phyloP scores from a whole-genome alignment of 371 early-diverging fungal genomes.

The Mucor sp. region DNA sequence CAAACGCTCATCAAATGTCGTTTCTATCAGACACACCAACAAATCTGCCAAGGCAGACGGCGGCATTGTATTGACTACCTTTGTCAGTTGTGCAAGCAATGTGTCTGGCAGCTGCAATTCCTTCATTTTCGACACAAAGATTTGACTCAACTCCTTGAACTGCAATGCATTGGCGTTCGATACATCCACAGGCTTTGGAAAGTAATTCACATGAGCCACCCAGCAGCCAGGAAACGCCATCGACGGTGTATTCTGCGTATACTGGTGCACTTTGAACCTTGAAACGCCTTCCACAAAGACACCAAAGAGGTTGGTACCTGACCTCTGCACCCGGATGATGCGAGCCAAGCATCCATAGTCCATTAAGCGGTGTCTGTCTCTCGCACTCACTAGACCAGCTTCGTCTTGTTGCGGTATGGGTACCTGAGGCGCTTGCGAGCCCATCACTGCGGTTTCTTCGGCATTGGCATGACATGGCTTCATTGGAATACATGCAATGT shows the following conservation, averaged over 20 bases:
- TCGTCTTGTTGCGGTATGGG: slow-evolving; percentile 7
- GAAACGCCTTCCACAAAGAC: slow-evolving; percentile 31
- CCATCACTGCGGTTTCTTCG: not conserved
- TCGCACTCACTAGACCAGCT: not conserved
- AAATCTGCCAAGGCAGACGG: slow-evolving; percentile 72
- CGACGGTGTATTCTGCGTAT: slow-evolving; percentile 7
- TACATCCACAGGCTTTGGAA: not conserved
- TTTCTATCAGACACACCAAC: slow-evolving; percentile 72
- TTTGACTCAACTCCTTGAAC: slow-evolving; percentile 60
- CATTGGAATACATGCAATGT: slow-evolving; percentile 33
- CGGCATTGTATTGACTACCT: slow-evolving; percentile 63
- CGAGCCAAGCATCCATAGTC: slow-evolving; percentile 45
- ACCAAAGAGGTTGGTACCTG: slow-evolving; percentile 29
- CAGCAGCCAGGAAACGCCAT: slow-evolving; percentile 17
- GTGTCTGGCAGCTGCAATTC: slow-evolving; percentile 70
- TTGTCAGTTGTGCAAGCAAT: slow-evolving; percentile 61
- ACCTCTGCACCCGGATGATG: slow-evolving; percentile 41
- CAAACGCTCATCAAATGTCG: slow-evolving; percentile 73
- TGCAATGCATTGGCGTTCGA: slow-evolving; percentile 4
- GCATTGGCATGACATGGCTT: not conserved
- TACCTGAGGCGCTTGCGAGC: slow-evolving; percentile 18
- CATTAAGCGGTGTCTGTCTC: slow-evolving; percentile 17
- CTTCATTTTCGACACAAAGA: slow-evolving; percentile 57
- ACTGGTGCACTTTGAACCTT: slow-evolving; percentile 26
- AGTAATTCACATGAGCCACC: slow-evolving; percentile 29